Percentiles rank a stretch among this genome's conserved stretches.
These are phyloP conservation scores for Daedaleopsis nitida DNA, from an alignment of 768 basidiomycete species.

Conservation along the genomic window DNA sequence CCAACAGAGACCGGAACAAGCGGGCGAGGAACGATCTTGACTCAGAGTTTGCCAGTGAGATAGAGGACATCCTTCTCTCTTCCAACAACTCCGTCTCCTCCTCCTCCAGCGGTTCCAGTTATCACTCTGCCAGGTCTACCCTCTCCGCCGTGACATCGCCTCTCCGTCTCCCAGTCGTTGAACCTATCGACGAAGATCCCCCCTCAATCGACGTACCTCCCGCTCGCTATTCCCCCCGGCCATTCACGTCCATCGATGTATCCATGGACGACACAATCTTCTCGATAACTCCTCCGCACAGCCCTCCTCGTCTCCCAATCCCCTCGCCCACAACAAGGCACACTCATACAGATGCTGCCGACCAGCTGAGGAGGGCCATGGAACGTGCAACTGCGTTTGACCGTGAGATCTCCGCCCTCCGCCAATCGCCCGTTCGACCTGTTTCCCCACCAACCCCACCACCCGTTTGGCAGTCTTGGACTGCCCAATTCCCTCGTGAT, in stretches of 20 bases:
- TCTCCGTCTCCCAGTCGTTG: neutral
- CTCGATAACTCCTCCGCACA: neutral
- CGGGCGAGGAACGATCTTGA: slow-evolving; percentile 18
- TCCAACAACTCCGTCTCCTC: slow-evolving; percentile 7
- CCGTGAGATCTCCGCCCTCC: slow-evolving; percentile 16
- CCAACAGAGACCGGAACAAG: slow-evolving; percentile 17
- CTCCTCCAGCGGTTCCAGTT: slow-evolving; percentile 10
- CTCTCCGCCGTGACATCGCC: neutral
- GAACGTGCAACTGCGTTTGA: slow-evolving; percentile 16
- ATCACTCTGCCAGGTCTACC: slow-evolving; percentile 16
- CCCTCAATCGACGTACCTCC: neutral
- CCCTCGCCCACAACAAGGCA: neutral
- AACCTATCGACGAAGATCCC: neutral
- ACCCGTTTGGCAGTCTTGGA: neutral
- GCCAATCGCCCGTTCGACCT: slow-evolving; percentile 7
- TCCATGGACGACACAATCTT: neutral
- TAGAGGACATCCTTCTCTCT: slow-evolving; percentile 6
- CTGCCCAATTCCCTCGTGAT: neutral
- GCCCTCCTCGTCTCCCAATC: neutral
- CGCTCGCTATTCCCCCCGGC: neutral
- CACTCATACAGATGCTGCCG: neutral
- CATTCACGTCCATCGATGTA: neutral
- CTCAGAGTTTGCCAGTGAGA: slow-evolving; percentile 14
- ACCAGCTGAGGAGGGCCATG: slow-evolving; percentile 3
- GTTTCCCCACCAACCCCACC: neutral